Evolutionary conservation across 1,284 basidiomycete genomes (phyloP), one percentile per base, ranked within the genome.

Genomic region (Acaromyces ingoldii): DNA sequence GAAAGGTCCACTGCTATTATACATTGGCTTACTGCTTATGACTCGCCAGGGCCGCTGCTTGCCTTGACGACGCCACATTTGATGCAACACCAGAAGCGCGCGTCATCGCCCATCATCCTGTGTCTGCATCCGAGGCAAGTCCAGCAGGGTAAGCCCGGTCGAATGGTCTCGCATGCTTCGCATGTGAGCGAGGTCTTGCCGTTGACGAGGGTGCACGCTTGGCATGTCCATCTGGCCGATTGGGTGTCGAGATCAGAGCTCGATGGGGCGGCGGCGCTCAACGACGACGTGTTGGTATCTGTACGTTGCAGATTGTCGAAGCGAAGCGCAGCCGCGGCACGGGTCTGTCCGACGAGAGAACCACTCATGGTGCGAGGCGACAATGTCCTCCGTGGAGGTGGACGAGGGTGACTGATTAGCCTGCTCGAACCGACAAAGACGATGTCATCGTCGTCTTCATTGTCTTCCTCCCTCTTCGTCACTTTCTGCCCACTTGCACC

Each of bases 151-250:
- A 45, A 11, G 25, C 39, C 50, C 17, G 43, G 51, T 26, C 51
- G 15, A 2, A 36, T n/a, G 15, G 26, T 3, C 5, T 45, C 37
- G 30, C 51, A 54, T 2, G 39, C 47, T 3, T 11, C 38, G 29
- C 52, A 54, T 5, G 30, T n/a, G 3, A 31, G 25, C 5, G 47
- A 10, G 3, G 15, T 4, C 9, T 37, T 4, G 13, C 3, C n/a
- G 17, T 49, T 49, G 24, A 22, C 26, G n/a, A 53, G 28, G 2
- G 56, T 47, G 24, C 56, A 54, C 7, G 40, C 24, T 31, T 54
- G 48, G 25, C 53, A 54, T 24, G 37, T 40, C 52, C 47, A 55
- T 21, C 19, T 17, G 9, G 2, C 21, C 3, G 36, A 6, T 31
- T 26, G 38, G 37, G 15, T 13, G 43, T 11, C 25, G 47, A 19